Conservation (phyloP, 345 rosid species). For the Populus alba region DNA sequence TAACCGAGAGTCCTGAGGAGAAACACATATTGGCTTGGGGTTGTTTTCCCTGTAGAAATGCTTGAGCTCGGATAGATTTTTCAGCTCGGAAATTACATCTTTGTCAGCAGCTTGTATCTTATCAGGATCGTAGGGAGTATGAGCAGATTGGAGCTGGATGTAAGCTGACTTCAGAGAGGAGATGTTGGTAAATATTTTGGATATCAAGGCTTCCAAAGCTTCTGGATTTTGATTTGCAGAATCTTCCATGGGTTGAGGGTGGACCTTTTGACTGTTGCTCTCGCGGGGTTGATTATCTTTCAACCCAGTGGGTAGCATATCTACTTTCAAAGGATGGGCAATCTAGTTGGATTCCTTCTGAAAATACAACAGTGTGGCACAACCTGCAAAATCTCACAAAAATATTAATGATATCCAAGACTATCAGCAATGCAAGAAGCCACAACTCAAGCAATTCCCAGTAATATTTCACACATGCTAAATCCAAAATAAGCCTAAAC, state of each 20-base stretch:
- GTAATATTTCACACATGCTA: neutral
- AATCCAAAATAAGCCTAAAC: neutral
- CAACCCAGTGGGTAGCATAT: slow-evolving; percentile 75
- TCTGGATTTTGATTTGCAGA: slow-evolving; percentile 64
- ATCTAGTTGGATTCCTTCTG: slow-evolving; percentile 12
- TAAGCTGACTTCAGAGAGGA: slow-evolving; percentile 79
- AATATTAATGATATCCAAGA: neutral
- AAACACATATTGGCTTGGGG: slow-evolving; percentile 62
- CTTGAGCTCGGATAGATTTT: slow-evolving; percentile 73
- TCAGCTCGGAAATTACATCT: slow-evolving; percentile 72
- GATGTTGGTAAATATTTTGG: slow-evolving; percentile 65
- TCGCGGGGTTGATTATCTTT: slow-evolving; percentile 75
- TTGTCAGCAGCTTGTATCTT: slow-evolving; percentile 84
- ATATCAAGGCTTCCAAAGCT: slow-evolving; percentile 68
- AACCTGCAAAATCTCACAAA: slow-evolving; percentile 29
- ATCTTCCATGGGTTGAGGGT: slow-evolving; percentile 93
- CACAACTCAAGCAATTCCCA: neutral
- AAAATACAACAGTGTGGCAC: slow-evolving; percentile 12
- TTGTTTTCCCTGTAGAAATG: slow-evolving; percentile 71
- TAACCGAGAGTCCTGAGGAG: slow-evolving; percentile 83
- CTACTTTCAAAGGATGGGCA: slow-evolving; percentile 37
- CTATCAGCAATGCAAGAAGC: neutral
- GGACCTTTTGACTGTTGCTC: slow-evolving; percentile 68
- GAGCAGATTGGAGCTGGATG: slow-evolving; percentile 78
- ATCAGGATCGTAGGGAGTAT: slow-evolving; percentile 82